Percentiles rank a stretch among this genome's conserved stretches.
These are phyloP conservation scores for Nicotiana benthamiana DNA, from an alignment of 257 asterid species.

Conservation along the genomic window DNA sequence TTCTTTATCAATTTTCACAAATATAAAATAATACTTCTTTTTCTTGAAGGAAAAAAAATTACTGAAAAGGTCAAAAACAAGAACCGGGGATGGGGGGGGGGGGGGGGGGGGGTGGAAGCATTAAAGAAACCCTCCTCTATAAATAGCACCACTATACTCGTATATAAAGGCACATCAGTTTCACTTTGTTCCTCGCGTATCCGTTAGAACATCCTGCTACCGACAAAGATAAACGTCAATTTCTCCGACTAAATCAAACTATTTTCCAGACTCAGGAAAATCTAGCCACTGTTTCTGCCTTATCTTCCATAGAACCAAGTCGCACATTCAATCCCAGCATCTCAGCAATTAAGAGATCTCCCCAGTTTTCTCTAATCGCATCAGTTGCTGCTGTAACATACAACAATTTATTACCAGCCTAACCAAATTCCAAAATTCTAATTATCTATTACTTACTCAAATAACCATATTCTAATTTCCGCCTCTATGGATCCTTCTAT, in stretches of 20 bases:
- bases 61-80: no score
- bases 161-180: not conserved
- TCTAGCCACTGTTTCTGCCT: not conserved
- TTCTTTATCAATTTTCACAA: no score
- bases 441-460: no score
- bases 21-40: no score
- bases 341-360: not conserved
- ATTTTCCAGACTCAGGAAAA: not conserved
- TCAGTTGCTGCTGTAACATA: not conserved
- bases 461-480: not conserved
- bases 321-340: not conserved
- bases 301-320: not conserved
- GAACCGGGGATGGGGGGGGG: no score
- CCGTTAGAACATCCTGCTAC: not conserved
- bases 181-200: not conserved
- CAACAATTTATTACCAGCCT: not conserved
- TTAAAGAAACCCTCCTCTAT: not conserved
- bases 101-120: no score
- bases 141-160: not conserved
- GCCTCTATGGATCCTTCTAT: constrained; percentile 62
- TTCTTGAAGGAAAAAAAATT: no score
- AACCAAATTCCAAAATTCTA: not conserved
- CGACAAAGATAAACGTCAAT: not conserved
- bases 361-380: not conserved
- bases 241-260: not conserved